Evolutionary conservation across 768 basidiomycete species (phyloP).

Genomic region (Dioszegia aurantiaca): DNA sequence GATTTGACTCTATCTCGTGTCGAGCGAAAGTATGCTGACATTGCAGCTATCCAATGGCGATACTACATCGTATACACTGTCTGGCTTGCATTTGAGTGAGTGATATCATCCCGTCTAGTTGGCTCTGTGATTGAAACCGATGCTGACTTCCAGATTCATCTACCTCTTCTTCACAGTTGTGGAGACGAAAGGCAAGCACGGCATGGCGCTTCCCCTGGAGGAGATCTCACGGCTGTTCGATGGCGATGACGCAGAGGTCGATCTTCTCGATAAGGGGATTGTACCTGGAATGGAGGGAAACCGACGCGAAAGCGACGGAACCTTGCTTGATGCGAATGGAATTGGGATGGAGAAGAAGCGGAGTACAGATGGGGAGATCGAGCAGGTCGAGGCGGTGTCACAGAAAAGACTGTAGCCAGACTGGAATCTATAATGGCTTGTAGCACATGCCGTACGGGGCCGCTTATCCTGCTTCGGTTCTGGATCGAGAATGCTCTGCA

Average conservation of each 20-base stretch:
- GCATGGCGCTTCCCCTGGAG: slow-evolving; percentile 23
- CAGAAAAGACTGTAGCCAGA: too few relatives aligned
- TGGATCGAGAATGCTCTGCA: too few relatives aligned
- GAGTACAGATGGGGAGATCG: slow-evolving; percentile 5
- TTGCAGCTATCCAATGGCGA: slow-evolving; percentile 11
- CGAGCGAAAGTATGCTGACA: slow-evolving; percentile 13
- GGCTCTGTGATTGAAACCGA: too few relatives aligned
- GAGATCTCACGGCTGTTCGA: slow-evolving; percentile 31
- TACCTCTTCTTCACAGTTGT: slow-evolving; percentile 23
- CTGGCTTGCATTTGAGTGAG: slow-evolving; percentile 16
- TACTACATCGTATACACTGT: slow-evolving; percentile 25
- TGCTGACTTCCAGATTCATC: slow-evolving; percentile 11
- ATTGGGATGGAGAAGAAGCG: slow-evolving; percentile 9
- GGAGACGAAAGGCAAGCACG: slow-evolving; percentile 33
- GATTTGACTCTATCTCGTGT: too few relatives aligned
- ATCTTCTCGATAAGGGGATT: slow-evolving; percentile 8
- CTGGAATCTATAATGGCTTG: too few relatives aligned
- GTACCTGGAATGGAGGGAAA: background rate
- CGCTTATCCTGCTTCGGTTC: too few relatives aligned
- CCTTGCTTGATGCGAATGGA: background rate
- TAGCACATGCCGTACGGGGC: too few relatives aligned
- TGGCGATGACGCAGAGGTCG: slow-evolving; percentile 22
- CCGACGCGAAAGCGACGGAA: slow-evolving; percentile 4
- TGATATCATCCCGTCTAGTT: background rate
- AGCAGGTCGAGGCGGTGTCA: slow-evolving; percentile 2